These are phyloP conservation scores for Plectosphaerella sp. DNA, from an alignment of 2,329 filamentous ascomycete genomes.

Conservation along the genomic window DNA sequence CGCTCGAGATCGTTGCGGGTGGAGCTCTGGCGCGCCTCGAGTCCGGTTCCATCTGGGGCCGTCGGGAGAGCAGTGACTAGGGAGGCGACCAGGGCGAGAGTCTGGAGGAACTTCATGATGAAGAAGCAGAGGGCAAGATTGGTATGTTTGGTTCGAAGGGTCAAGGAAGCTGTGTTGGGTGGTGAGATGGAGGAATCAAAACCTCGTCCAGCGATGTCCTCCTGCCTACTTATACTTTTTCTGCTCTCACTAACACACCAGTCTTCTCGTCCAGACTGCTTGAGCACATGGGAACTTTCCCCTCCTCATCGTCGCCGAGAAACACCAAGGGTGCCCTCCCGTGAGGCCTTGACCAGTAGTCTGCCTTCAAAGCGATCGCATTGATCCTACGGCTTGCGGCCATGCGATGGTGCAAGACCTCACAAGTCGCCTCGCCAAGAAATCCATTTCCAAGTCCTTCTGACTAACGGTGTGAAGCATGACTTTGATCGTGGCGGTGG, in stretches of 20 bases:
- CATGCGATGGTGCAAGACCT: too few species aligned
- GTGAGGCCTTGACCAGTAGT: too few species aligned
- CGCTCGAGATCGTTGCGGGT: constrained; percentile 21
- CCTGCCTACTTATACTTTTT: background rate
- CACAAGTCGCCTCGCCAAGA: too few species aligned
- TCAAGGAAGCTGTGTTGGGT: background rate
- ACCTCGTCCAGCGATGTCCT: too few species aligned
- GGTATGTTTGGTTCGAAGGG: background rate
- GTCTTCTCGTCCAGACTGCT: too few species aligned
- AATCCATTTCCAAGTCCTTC: background rate
- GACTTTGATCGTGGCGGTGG: background rate
- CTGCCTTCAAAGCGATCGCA: too few species aligned
- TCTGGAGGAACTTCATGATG: background rate
- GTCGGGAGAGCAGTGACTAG: background rate
- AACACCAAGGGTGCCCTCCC: too few species aligned
- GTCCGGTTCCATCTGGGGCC: background rate
- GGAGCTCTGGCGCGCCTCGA: constrained; percentile 13
- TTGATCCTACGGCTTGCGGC: too few species aligned
- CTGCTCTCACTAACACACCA: too few species aligned
- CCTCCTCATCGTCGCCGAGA: too few species aligned
- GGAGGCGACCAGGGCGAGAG: background rate
- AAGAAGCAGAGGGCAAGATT: background rate
- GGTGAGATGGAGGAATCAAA: background rate
- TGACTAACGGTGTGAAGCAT: background rate
- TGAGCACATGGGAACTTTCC: too few species aligned